A percentile compares a stretch with the other conserved stretches of the same genome.
Conservation (phyloP, 148 eudicot genomes). For the Chenopodium berlandieri region DNA sequence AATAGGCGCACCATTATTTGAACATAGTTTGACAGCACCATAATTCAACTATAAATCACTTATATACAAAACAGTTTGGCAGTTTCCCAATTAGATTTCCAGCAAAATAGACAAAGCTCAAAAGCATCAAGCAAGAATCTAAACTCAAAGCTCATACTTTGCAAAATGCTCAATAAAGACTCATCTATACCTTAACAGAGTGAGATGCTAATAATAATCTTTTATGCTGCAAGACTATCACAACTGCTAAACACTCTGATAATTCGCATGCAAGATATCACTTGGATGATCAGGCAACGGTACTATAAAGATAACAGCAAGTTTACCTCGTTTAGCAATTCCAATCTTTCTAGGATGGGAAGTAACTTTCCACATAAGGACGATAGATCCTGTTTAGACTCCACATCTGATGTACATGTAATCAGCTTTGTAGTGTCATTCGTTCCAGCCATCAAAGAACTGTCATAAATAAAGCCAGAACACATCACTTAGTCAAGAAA, state of each 20-base stretch:
- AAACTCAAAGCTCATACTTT: too few species aligned
- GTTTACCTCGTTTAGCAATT: conserved; percentile 71
- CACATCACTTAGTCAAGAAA: conserved; percentile 3
- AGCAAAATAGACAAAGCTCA: too few species aligned
- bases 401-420: conserved; percentile 39
- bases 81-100: background rate
- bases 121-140: too few species aligned
- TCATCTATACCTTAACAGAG: background rate
- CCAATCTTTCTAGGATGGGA: conserved; percentile 83
- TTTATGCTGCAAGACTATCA: background rate
- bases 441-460: conserved; percentile 37
- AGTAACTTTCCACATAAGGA: conserved; percentile 57
- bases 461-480: conserved; percentile 20
- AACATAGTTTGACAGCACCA: background rate
- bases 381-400: conserved; percentile 40
- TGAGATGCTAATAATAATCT: background rate
- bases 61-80: background rate
- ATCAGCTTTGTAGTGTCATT: conserved; percentile 37
- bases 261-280: background rate
- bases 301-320: background rate
- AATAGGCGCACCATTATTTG: background rate
- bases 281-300: background rate
- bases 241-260: conserved; percentile 3
- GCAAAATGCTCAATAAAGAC: too few species aligned
- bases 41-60: background rate